phyloP scores from a whole-genome alignment of 75 land plant genomes.

The Pinus taeda region DNA sequence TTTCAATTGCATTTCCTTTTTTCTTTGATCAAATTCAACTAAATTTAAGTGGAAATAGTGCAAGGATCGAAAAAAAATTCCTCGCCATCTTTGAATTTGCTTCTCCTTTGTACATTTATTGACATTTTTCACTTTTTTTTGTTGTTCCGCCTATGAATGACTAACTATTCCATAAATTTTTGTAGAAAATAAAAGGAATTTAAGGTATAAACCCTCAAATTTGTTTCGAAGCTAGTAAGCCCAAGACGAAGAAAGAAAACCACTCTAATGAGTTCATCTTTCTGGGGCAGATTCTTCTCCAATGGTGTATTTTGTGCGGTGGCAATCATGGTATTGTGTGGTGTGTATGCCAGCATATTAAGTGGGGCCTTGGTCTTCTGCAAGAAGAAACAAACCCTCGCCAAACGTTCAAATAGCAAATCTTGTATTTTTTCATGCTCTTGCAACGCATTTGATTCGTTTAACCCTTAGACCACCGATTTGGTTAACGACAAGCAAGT shows the following conservation, averaged over 20 bases:
- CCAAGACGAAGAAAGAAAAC: not conserved
- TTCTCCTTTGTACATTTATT: no score
- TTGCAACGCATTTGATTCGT: conserved; percentile 1
- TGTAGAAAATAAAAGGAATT: no score
- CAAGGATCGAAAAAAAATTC: no score
- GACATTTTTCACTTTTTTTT: no score
- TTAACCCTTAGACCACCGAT: not conserved
- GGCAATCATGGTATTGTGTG: conserved; percentile 10
- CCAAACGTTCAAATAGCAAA: not conserved
- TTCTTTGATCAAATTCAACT: no score
- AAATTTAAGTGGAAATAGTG: no score
- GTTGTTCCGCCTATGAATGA: no score
- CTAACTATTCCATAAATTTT: no score
- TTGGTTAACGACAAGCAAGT: not conserved
- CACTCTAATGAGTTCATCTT: not conserved
- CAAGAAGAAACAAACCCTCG: not conserved
- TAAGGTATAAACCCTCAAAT: no score
- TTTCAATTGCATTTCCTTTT: no score
- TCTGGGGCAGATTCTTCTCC: not conserved
- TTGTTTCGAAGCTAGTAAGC: no score
- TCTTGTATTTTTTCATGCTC: conserved; percentile 5
- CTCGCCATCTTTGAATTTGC: no score
- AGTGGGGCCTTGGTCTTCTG: not conserved
- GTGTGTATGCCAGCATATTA: conserved; percentile 2
- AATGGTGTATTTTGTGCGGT: conserved; percentile 10